Percentiles rank a stretch among this genome's conserved stretches.
Conservation (phyloP, 192 early-diverging fungal genomes). For the Umbelopsis sp. region DNA sequence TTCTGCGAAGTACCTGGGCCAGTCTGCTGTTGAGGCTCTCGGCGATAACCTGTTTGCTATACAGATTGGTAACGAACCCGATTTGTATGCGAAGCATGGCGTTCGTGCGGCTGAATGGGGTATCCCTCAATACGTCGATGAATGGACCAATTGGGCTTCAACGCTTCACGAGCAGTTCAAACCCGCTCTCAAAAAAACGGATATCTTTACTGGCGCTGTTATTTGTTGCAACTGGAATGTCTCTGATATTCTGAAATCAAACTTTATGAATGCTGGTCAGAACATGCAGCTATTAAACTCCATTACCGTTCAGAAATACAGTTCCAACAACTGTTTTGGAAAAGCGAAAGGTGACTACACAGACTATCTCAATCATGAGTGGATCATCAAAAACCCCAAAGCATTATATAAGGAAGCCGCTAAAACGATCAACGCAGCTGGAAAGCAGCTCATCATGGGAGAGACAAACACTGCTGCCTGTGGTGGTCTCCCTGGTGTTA, state of each 20-base stretch:
- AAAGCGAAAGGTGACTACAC: constrained; percentile 1
- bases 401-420: background rate
- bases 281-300: background rate
- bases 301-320: background rate
- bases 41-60: constrained; percentile 11
- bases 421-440: background rate
- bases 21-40: background rate
- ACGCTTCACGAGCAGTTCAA: background rate
- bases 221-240: constrained; percentile 8
- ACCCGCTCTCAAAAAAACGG: background rate
- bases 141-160: constrained; percentile 11
- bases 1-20: background rate
- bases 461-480: constrained; percentile 13
- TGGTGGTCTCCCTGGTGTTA: background rate
- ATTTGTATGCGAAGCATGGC: constrained; percentile 12
- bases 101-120: background rate
- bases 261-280: background rate
- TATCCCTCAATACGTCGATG: constrained; percentile 1
- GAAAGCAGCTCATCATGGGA: constrained; percentile 9
- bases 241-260: background rate
- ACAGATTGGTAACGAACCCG: constrained; percentile 17
- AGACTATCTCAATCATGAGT: constrained; percentile 10
- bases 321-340: constrained; percentile 2
- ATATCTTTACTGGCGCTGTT: constrained; percentile 9
- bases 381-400: background rate